Percentiles rank a stretch among this genome's conserved stretches.
Evolutionary conservation across 257 asterid genomes (phyloP).

Genomic region (Primulina huaijiensis): DNA sequence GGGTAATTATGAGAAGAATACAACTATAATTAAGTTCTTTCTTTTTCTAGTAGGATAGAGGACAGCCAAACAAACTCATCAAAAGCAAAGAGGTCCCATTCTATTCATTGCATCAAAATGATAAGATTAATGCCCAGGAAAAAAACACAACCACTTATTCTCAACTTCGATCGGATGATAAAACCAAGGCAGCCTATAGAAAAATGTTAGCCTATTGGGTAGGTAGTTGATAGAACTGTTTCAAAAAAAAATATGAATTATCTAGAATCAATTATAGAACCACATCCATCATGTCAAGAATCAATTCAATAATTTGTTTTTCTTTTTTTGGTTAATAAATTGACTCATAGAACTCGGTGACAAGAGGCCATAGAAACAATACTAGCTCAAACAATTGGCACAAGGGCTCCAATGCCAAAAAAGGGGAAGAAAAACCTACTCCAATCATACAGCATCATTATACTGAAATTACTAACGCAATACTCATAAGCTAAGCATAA

Average conservation of each 20-base stretch:
- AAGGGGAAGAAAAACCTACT: neutral
- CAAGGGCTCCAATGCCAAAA: slow-evolving; percentile 3
- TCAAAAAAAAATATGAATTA: too few relatives aligned
- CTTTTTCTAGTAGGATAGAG: neutral
- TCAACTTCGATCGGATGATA: neutral
- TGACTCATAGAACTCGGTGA: neutral
- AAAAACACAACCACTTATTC: neutral
- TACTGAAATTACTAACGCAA: neutral
- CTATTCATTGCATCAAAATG: neutral
- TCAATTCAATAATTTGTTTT: slow-evolving; percentile 11
- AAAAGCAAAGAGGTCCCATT: neutral
- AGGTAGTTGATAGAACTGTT: too few relatives aligned
- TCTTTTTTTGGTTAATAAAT: neutral
- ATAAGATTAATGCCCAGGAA: neutral
- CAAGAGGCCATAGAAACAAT: neutral
- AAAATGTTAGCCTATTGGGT: too few relatives aligned
- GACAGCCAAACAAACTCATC: neutral
- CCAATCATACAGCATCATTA: neutral
- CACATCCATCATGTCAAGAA: too few relatives aligned
- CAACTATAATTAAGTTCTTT: neutral
- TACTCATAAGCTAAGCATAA: neutral
- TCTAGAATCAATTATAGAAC: neutral
- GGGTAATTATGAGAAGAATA: neutral
- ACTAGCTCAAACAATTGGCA: neutral
- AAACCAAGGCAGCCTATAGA: too few relatives aligned